These are phyloP conservation scores for Vitis hybrid DNA, from an alignment of 177 flowering plant species.

Conservation along the genomic window DNA sequence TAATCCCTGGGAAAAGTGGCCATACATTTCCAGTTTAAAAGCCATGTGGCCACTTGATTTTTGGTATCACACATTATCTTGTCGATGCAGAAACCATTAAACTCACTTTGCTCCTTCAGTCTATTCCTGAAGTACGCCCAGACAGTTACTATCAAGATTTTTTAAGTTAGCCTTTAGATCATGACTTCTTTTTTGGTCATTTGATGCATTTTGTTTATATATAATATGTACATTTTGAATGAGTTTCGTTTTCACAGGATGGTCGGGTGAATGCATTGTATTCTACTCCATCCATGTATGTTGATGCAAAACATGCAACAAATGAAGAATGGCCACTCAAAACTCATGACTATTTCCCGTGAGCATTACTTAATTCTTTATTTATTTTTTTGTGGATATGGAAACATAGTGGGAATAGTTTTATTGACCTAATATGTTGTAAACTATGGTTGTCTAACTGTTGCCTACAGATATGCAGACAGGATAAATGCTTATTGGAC, in stretches of 20 bases:
- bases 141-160: no score
- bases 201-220: neutral
- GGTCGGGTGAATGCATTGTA: conserved; percentile 87
- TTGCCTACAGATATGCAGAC: conserved; percentile 73
- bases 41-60: no score
- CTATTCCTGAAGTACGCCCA: no score
- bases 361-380: conserved; percentile 21
- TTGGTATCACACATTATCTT: no score
- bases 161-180: no score
- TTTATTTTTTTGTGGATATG: neutral
- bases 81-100: no score
- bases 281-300: conserved; percentile 89
- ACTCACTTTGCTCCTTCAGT: no score
- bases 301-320: conserved; percentile 74
- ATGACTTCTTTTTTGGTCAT: neutral
- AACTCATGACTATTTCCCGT: conserved; percentile 90
- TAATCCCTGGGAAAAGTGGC: no score
- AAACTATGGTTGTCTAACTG: neutral
- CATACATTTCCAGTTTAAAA: no score
- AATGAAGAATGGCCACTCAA: conserved; percentile 84
- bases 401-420: neutral
- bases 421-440: conserved; percentile 1
- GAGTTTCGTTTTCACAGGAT: conserved; percentile 51
- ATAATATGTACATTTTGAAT: neutral
- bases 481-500: conserved; percentile 83